These are phyloP conservation scores for Medicago lupulina DNA, from an alignment of 306 rosid genomes.

Conservation along the genomic window DNA sequence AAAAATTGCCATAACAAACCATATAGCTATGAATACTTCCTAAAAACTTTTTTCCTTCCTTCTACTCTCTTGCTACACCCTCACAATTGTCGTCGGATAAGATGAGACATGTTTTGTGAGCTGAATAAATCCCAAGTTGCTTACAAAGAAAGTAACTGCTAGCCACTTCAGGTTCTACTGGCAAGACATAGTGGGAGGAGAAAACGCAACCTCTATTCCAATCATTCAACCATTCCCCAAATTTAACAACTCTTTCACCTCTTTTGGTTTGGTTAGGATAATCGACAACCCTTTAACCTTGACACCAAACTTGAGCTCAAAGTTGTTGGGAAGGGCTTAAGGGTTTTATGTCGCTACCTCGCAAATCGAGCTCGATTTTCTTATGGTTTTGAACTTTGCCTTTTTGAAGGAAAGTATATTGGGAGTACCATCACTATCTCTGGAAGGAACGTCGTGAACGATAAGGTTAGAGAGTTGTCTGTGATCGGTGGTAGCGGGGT, in stretches of 20 bases:
- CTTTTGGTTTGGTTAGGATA: slow-evolving; percentile 39
- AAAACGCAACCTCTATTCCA: slow-evolving; percentile 25
- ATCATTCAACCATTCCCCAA: slow-evolving; percentile 36
- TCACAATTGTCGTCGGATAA: neutral
- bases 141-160: slow-evolving; percentile 41
- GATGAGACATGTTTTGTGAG: slow-evolving; percentile 38
- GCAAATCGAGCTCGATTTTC: slow-evolving; percentile 39
- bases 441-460: slow-evolving; percentile 52
- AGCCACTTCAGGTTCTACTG: slow-evolving; percentile 62
- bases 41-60: neutral
- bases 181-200: slow-evolving; percentile 60
- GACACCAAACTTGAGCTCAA: slow-evolving; percentile 45
- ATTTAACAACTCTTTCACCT: slow-evolving; percentile 13
- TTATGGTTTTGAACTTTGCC: slow-evolving; percentile 63
- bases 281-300: slow-evolving; percentile 48
- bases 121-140: slow-evolving; percentile 37
- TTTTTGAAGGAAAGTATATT: slow-evolving; percentile 64
- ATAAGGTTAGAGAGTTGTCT: slow-evolving; percentile 63
- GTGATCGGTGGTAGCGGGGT: slow-evolving; percentile 78
- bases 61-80: slow-evolving; percentile 16
- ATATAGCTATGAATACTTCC: neutral
- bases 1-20: neutral
- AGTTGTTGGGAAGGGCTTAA: slow-evolving; percentile 48
- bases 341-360: slow-evolving; percentile 62
- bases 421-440: slow-evolving; percentile 61